These are phyloP conservation scores for Ophiosphaerella korrae DNA, from an alignment of 2,329 filamentous ascomycete species.

Conservation along the genomic window DNA sequence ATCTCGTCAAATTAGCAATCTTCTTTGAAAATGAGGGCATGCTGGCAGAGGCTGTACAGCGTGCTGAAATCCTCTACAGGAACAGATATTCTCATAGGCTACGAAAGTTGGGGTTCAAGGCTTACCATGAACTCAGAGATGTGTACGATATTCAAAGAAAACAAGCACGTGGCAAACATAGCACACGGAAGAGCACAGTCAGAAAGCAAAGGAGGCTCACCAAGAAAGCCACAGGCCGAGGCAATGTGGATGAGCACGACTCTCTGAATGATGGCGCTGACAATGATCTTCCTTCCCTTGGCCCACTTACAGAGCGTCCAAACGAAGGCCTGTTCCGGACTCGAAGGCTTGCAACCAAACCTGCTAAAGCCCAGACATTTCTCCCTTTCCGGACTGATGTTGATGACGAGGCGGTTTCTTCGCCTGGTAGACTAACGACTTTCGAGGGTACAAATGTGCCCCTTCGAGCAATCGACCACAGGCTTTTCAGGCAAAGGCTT, in stretches of 20 bases:
- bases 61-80: slow-evolving; percentile 72
- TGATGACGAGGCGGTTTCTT: slow-evolving; percentile 5
- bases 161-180: slow-evolving; percentile 35
- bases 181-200: slow-evolving; percentile 31
- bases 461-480: slow-evolving; percentile 33
- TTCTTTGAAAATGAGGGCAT: slow-evolving; percentile 74
- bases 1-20: slow-evolving; percentile 78
- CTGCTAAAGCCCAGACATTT: slow-evolving; percentile 32
- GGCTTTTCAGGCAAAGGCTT: slow-evolving; percentile 36
- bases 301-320: slow-evolving; percentile 28
- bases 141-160: slow-evolving; percentile 31
- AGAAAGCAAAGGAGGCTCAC: slow-evolving; percentile 33
- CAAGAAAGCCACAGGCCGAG: slow-evolving; percentile 27
- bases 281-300: slow-evolving; percentile 22
- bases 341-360: slow-evolving; percentile 20
- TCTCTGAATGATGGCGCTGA: slow-evolving; percentile 15
- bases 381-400: slow-evolving; percentile 29
- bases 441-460: slow-evolving; percentile 38
- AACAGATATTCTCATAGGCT: slow-evolving; percentile 56
- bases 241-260: slow-evolving; percentile 24
- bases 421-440: slow-evolving; percentile 16
- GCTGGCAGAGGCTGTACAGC: slow-evolving; percentile 58
- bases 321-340: slow-evolving; percentile 37
- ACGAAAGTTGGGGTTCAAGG: slow-evolving; percentile 51
- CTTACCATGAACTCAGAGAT: slow-evolving; percentile 34